phyloP scores from a whole-genome alignment of 1,139 yeast genomes.

The Candida glucosophila region DNA sequence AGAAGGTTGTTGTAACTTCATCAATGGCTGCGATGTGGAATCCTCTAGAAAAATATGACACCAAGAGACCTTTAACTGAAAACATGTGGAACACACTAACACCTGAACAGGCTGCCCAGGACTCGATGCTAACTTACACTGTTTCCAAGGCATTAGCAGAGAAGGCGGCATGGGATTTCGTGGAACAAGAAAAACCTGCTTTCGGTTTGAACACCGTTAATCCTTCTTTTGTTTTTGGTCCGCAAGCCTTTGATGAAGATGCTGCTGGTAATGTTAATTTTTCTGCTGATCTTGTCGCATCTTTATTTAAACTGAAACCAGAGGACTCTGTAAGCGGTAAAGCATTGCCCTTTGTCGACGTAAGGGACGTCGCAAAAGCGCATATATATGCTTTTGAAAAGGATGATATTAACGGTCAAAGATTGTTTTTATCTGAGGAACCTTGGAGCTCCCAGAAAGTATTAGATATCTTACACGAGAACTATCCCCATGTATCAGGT shows the following conservation, averaged over 20 bases:
- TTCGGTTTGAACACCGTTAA: conserved; percentile 37
- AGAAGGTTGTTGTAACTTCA: conserved; percentile 32
- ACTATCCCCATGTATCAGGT: conserved; percentile 16
- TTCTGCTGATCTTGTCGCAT: conserved; percentile 25
- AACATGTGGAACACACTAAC: conserved; percentile 29
- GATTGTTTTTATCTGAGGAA: conserved; percentile 10
- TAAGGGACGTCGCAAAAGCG: conserved; percentile 14
- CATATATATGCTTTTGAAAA: conserved; percentile 9
- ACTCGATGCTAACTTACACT: conserved; percentile 31
- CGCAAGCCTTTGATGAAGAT: conserved; percentile 26
- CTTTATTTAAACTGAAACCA: conserved; percentile 14
- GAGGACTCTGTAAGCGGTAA: conserved; percentile 9
- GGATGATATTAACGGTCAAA: conserved; percentile 6
- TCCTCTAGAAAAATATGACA: conserved; percentile 12
- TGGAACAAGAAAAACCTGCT: conserved; percentile 19
- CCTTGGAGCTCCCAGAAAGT: conserved; percentile 15
- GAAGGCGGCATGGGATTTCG: conserved; percentile 28
- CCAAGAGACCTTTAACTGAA: conserved; percentile 22
- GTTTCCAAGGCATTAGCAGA: conserved; percentile 34
- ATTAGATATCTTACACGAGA: conserved; percentile 14
- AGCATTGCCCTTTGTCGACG: conserved; percentile 6
- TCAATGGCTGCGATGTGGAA: conserved; percentile 32
- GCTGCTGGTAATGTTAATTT: conserved; percentile 23
- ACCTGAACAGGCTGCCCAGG: conserved; percentile 28
- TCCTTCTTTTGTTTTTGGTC: conserved; percentile 44